phyloP scores from a whole-genome alignment of 805 yeast genomes.

The Metschnikowia amazonensis region DNA sequence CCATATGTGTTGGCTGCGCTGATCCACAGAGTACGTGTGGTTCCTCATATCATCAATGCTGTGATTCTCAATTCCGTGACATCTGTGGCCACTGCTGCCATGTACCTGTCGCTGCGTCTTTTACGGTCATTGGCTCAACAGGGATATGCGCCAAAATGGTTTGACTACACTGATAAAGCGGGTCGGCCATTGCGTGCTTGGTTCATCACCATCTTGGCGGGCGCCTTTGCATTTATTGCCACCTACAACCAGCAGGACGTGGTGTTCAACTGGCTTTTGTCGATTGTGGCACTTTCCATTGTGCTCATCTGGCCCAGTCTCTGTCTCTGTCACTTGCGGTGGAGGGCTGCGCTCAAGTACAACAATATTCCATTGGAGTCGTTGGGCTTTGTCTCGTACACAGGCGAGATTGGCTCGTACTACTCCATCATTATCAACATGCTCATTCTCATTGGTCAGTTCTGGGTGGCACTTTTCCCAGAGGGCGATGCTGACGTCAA shows the following conservation, averaged over 20 bases:
- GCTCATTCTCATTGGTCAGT: conserved; percentile 39
- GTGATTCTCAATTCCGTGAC: conserved; percentile 31
- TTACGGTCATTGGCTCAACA: conserved; percentile 27
- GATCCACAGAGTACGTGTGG: conserved; percentile 24
- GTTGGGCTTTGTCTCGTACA: conserved; percentile 31
- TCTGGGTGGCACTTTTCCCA: conserved; percentile 44
- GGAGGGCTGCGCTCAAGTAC: conserved; percentile 27
- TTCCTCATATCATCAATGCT: conserved; percentile 32
- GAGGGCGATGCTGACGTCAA: conserved; percentile 23
- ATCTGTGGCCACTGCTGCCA: conserved; percentile 30
- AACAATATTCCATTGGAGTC: conserved; percentile 21
- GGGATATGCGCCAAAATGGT: conserved; percentile 27
- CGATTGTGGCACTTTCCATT: conserved; percentile 27
- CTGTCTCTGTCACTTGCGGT: conserved; percentile 26
- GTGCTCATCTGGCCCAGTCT: conserved; percentile 26
- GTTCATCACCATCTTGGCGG: conserved; percentile 22
- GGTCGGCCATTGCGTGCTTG: conserved; percentile 29
- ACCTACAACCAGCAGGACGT: conserved; percentile 30
- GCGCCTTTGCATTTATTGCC: conserved; percentile 26
- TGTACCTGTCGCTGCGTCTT: conserved; percentile 27
- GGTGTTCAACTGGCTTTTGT: conserved; percentile 30
- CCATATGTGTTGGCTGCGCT: conserved; percentile 30
- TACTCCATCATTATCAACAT: conserved; percentile 29
- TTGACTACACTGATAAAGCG: conserved; percentile 26
- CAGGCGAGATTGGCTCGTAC: conserved; percentile 39